Percentiles rank a stretch among this genome's conserved stretches.
phyloP scores from a whole-genome alignment of 2,329 filamentous ascomycete genomes.

The Celoporthe dispersa region DNA sequence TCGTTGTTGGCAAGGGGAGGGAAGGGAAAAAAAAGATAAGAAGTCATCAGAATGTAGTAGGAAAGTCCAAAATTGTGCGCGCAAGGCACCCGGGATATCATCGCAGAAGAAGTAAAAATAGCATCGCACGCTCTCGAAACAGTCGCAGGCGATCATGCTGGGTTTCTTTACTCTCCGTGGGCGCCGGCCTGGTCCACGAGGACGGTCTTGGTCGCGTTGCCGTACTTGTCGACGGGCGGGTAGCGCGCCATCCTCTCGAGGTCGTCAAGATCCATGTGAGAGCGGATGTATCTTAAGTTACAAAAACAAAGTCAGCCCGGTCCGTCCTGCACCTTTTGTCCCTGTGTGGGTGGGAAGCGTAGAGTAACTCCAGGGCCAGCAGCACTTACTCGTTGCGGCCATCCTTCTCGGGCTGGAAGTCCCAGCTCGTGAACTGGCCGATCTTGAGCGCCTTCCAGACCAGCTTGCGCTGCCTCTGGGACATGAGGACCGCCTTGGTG shows the following conservation, averaged over 20 bases:
- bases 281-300: conserved; percentile 75
- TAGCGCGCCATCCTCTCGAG: conserved; percentile 77
- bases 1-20: background rate
- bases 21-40: background rate
- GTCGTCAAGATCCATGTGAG: conserved; percentile 78
- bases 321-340: no score
- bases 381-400: conserved; percentile 68
- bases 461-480: conserved; percentile 78
- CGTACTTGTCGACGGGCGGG: conserved; percentile 65
- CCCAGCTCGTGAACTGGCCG: conserved; percentile 82
- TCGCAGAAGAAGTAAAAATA: conserved; percentile 12
- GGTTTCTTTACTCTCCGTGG: conserved; percentile 43
- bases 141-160: conserved; percentile 10
- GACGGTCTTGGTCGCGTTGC: conserved; percentile 50
- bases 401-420: conserved; percentile 77
- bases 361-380: no score
- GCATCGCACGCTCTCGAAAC: conserved; percentile 10
- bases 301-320: background rate
- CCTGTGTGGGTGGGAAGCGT: background rate
- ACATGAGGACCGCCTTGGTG: conserved; percentile 72
- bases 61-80: background rate
- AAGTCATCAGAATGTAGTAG: background rate
- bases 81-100: conserved; percentile 19
- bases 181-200: conserved; percentile 50
- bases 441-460: conserved; percentile 80